Conservation (phyloP, 1,284 basidiomycete species). For the Microbotryum intermedium region DNA sequence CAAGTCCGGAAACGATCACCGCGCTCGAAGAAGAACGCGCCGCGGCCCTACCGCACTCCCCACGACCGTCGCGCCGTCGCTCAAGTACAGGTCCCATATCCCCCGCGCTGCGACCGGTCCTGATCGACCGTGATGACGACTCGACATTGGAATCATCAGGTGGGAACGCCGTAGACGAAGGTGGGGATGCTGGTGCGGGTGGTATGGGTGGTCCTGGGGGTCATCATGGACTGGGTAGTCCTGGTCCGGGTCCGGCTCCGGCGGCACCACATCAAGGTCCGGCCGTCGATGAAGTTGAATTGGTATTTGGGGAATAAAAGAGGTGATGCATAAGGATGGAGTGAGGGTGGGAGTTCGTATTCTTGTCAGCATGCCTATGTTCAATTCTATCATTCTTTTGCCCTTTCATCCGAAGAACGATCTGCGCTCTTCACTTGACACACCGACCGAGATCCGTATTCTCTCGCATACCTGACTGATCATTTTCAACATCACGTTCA, state of each 20-base stretch:
- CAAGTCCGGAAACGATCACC: slow-evolving; percentile 28
- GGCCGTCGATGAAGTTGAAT: slow-evolving; percentile 29
- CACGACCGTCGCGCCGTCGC: slow-evolving; percentile 16
- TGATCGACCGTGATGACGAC: slow-evolving; percentile 30
- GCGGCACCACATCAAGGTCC: slow-evolving; percentile 20
- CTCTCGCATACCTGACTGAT: no score
- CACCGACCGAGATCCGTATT: no score
- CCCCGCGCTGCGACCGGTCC: slow-evolving; percentile 26
- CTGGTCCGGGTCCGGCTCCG: slow-evolving; percentile 10
- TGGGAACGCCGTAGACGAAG: slow-evolving; percentile 3
- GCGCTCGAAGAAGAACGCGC: slow-evolving; percentile 30
- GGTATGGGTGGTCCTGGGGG: no score
- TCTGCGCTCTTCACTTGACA: no score
- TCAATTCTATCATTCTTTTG: no score
- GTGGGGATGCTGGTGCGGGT: slow-evolving; percentile 1
- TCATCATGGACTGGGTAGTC: not conserved
- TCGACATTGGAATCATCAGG: not conserved
- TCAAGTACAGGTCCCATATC: slow-evolving; percentile 27
- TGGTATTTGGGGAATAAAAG: slow-evolving; percentile 22
- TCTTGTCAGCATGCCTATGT: no score
- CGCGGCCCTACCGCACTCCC: slow-evolving; percentile 4
- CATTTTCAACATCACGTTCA: no score
- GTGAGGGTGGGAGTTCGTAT: no score
- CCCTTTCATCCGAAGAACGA: no score
- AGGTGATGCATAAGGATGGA: no score